Conservation (phyloP, 176 grass and related monocot species). For the Phyllostachys edulis region DNA sequence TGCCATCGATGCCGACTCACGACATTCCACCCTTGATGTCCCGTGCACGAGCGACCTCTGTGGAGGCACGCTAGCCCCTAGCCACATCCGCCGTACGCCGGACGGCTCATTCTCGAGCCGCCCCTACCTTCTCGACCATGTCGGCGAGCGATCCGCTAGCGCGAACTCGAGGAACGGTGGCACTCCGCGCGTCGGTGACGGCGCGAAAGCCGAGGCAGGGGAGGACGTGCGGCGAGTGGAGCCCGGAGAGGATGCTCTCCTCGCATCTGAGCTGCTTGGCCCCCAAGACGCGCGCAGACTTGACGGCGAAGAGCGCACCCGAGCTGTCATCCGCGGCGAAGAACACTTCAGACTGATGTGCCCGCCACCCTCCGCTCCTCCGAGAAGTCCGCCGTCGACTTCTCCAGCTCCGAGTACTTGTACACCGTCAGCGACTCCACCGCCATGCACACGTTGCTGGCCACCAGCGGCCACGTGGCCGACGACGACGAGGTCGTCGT, state of each 20-base stretch:
- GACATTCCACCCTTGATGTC: constrained; percentile 64
- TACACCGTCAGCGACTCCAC: constrained; percentile 69
- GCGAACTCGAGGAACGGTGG: constrained; percentile 78
- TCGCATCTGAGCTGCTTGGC: constrained; percentile 44
- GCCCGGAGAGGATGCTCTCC: constrained; percentile 52
- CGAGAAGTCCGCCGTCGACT: constrained; percentile 56
- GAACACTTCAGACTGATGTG: constrained; percentile 64
- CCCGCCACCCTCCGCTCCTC: constrained; percentile 46
- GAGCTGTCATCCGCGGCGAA: too few species aligned
- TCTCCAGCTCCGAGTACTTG: constrained; percentile 60
- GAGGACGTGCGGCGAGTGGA: constrained; percentile 58
- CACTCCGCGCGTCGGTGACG: neutral
- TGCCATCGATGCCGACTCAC: constrained; percentile 52
- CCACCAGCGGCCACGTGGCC: neutral
- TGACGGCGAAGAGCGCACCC: constrained; percentile 72
- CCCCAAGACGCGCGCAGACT: constrained; percentile 38
- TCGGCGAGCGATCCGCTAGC: constrained; percentile 59
- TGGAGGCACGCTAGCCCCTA: constrained; percentile 64
- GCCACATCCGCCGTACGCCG: constrained; percentile 48
- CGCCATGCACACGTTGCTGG: constrained; percentile 42
- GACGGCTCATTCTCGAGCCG: constrained; percentile 34
- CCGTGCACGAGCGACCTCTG: constrained; percentile 52
- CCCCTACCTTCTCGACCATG: constrained; percentile 29
- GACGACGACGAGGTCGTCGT: too few species aligned
- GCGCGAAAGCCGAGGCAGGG: constrained; percentile 52